These are phyloP conservation scores for Trametes hirsuta DNA, from an alignment of 1,284 basidiomycete genomes.

Conservation along the genomic window DNA sequence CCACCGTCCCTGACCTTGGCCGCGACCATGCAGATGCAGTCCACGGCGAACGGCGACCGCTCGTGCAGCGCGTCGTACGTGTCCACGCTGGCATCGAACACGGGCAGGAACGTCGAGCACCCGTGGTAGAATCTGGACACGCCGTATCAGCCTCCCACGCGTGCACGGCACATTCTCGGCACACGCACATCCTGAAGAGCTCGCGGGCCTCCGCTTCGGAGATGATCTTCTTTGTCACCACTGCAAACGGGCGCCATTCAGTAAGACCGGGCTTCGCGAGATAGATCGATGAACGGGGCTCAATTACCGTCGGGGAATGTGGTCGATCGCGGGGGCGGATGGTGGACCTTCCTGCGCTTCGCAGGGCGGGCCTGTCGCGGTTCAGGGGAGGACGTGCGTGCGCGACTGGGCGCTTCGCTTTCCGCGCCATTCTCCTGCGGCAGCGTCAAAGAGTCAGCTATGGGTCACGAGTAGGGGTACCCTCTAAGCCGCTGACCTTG, in stretches of 20 bases:
- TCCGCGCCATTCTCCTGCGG: conserved; percentile 69
- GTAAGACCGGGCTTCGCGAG: conserved; percentile 5
- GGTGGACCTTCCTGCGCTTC: conserved; percentile 72
- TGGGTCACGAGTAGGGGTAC: conserved; percentile 15
- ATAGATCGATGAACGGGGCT: background rate
- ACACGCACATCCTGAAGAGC: conserved; percentile 76
- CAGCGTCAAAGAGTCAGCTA: conserved; percentile 12
- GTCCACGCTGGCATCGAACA: conserved; percentile 79
- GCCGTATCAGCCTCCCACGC: conserved; percentile 2
- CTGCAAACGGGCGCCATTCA: conserved; percentile 40
- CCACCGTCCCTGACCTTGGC: conserved; percentile 87
- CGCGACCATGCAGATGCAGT: conserved; percentile 89
- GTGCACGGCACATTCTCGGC: conserved; percentile 23
- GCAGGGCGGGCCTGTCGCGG: conserved; percentile 59
- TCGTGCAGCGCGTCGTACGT: conserved; percentile 81
- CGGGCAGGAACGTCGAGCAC: conserved; percentile 87
- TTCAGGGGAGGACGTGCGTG: conserved; percentile 71
- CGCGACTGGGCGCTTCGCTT: conserved; percentile 74
- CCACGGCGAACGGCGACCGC: conserved; percentile 83
- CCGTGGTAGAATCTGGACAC: conserved; percentile 76
- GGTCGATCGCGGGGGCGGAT: conserved; percentile 52
- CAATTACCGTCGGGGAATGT: conserved; percentile 69
- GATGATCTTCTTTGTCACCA: conserved; percentile 80
- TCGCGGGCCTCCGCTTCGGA: conserved; percentile 82
- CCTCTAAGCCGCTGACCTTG: conserved; percentile 50